Evolutionary conservation across 805 yeast species (phyloP), one percentile per base, ranked within the genome.

Genomic region (Candida sakaeoensis): DNA sequence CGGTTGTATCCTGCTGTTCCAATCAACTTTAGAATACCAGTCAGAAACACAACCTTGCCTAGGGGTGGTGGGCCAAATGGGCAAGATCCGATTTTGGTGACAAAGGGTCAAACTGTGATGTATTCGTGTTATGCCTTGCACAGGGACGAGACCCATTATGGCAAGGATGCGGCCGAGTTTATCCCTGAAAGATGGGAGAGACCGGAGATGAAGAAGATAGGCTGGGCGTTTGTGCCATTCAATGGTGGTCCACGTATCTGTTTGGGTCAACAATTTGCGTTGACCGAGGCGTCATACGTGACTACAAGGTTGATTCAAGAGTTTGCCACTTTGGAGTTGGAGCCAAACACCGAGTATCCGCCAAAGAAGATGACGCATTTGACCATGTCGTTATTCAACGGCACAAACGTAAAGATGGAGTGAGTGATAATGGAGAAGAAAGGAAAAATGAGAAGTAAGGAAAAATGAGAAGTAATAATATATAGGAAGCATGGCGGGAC

Each of bases 191-290:
- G 72, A 49, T 65, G 72, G 72, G 40, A 41, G 33, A 48, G 56
- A 39, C 60, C 57, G 34, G 56, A 55, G 15, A 54, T 51, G 27
- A 65, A 58, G 39, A 52, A 51, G 37, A 54, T 62, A 31, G 67
- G 71, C 6, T 74, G 78, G 78, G 74, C 71, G 14, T 74, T 65
- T 53, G 53, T 74, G 23, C 79, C 79, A 17, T 74, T 74, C 58
- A 72, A 73, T 49, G 80, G 79, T 30, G 80, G 80, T 7, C 79
- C 79, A 17, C 57, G 80, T 43, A 73, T 74, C 42, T 74, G 80
- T 50, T 57, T 74, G 43, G 80, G 80, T 32, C 79, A 74, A 60
- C 79, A 74, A 54, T 73, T 72, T 55, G 80, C 79, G 5, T 63
- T 74, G 9, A 72, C 77, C 13, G 79, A 74, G 54, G 73, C 76